phyloP scores from a whole-genome alignment of 2,329 filamentous ascomycete genomes.

The Tolypocladium capitatum region DNA sequence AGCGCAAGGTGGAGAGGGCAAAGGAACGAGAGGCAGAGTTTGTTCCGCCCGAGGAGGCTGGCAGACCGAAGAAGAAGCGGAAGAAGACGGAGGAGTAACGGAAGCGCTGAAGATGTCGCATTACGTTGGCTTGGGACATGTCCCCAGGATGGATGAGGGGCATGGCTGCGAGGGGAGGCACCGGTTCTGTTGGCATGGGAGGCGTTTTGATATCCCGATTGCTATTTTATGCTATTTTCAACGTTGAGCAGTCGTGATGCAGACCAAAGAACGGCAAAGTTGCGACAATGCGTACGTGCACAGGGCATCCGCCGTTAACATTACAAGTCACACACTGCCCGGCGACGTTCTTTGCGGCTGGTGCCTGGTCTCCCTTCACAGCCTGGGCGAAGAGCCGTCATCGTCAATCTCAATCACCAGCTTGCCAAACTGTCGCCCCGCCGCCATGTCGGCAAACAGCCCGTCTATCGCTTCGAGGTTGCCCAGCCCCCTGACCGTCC shows the following conservation, averaged over 20 bases:
- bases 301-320: not conserved
- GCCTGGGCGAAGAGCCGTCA: conserved; percentile 20
- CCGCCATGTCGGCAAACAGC: conserved; percentile 80
- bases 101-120: not conserved
- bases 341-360: not conserved
- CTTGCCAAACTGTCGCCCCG: conserved; percentile 82
- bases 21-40: conserved; percentile 77
- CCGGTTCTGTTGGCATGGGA: conserved; percentile 2
- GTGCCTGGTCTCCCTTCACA: conserved; percentile 16
- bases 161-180: not conserved
- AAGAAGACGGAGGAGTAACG: conserved; percentile 31
- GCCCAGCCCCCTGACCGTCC: conserved; percentile 58
- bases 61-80: conserved; percentile 49
- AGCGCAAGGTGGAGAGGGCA: conserved; percentile 79
- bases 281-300: not conserved
- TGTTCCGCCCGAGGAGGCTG: conserved; percentile 69
- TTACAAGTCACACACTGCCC: not conserved
- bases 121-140: not conserved
- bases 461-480: conserved; percentile 67
- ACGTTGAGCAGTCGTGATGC: not conserved
- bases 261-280: not conserved
- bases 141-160: not conserved
- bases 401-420: conserved; percentile 62
- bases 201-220: conserved; percentile 6
- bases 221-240: conserved; percentile 6